Conservation (phyloP, 305 asterid species). For the Solanum hybrid region DNA sequence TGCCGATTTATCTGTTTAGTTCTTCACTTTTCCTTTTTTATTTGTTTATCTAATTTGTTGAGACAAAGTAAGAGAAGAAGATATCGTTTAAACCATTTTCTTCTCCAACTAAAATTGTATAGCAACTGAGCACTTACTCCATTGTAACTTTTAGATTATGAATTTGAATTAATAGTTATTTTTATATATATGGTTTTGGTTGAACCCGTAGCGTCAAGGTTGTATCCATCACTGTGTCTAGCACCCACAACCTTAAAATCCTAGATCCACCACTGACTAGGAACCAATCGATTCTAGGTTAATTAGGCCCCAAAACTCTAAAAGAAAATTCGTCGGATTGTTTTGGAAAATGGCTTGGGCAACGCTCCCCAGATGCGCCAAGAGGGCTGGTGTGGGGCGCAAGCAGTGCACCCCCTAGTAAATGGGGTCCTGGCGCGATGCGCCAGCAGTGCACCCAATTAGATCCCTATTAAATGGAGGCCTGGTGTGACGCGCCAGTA, state of each 20-base stretch:
- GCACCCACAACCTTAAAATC: not conserved
- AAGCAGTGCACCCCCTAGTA: no score
- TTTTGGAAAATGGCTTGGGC: no score
- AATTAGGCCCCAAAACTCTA: no score
- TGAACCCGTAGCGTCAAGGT: not conserved
- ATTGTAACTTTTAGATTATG: not conserved
- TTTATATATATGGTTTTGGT: not conserved
- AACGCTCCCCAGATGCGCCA: accelerated
- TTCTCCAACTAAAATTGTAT: not conserved
- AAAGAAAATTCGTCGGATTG: no score
- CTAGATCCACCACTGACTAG: not conserved
- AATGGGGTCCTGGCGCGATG: no score
- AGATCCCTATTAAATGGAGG: no score
- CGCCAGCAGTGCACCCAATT: no score
- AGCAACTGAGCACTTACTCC: no score
- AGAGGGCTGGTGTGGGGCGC: no score
- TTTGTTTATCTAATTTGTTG: not conserved
- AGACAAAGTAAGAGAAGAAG: not conserved
- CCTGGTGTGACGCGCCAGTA: no score
- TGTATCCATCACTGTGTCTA: not conserved
- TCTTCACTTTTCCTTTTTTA: no score
- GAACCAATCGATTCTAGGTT: no score
- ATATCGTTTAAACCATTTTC: not conserved
- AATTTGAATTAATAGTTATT: not conserved
- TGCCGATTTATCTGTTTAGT: not conserved